A percentile compares a stretch with the other conserved stretches of the same genome.
phyloP scores from a whole-genome alignment of 208 protist species.

The Crithidia fasciculata region DNA sequence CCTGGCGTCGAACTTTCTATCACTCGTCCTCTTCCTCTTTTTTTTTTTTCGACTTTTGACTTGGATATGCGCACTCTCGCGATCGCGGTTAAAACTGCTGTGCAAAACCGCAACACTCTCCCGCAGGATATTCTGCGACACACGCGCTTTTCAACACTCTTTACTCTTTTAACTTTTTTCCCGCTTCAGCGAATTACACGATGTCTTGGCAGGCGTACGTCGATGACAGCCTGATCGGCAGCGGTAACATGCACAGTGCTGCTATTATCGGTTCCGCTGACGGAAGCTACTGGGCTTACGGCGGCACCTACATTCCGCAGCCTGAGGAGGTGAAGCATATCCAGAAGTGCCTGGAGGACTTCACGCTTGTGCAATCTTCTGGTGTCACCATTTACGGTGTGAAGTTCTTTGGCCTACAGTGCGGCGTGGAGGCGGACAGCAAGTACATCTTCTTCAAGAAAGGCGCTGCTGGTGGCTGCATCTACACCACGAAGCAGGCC shows the following conservation, averaged over 20 bases:
- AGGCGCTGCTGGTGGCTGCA: conserved; percentile 81
- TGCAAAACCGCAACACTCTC: too few species aligned
- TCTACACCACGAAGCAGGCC: conserved; percentile 86
- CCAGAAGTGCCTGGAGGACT: conserved; percentile 66
- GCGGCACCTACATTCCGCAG: conserved; percentile 85
- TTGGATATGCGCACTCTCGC: too few species aligned
- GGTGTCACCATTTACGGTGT: conserved; percentile 82
- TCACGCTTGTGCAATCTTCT: conserved; percentile 67
- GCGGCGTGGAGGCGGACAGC: conserved; percentile 69
- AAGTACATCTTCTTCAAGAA: conserved; percentile 92
- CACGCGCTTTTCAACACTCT: conserved; percentile 2
- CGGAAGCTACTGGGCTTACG: conserved; percentile 90
- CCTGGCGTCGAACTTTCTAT: too few species aligned
- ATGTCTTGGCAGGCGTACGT: conserved; percentile 92
- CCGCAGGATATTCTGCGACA: background rate
- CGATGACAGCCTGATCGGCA: conserved; percentile 88
- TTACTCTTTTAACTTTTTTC: conserved; percentile 12
- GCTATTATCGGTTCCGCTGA: conserved; percentile 80
- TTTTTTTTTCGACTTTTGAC: too few species aligned
- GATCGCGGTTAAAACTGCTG: too few species aligned
- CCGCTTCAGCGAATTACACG: conserved; percentile 3
- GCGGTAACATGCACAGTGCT: conserved; percentile 89
- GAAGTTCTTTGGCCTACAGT: conserved; percentile 89
- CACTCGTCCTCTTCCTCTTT: too few species aligned
- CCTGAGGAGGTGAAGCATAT: conserved; percentile 87